These are phyloP conservation scores for Wickerhamomyces mucosus DNA, from an alignment of 805 yeast species.

Conservation along the genomic window DNA sequence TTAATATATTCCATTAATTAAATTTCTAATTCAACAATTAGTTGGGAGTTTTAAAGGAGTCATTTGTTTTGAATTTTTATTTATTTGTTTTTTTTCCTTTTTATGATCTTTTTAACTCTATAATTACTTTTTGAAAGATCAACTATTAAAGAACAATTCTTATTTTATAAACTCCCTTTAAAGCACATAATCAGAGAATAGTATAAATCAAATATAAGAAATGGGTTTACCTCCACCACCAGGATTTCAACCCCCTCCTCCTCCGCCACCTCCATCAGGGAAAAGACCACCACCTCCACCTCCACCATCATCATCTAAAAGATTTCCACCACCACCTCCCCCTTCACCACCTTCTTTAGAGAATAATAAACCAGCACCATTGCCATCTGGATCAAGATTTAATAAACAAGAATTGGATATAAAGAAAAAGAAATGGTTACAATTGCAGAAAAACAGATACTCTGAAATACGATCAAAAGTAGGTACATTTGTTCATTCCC, in stretches of 20 bases:
- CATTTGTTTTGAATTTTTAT: no score
- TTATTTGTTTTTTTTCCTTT: no score
- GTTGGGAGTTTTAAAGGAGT: no score
- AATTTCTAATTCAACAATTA: no score
- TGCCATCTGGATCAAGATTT: conserved; percentile 10
- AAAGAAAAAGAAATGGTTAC: conserved; percentile 51
- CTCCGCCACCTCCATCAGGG: conserved; percentile 18
- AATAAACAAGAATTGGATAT: conserved; percentile 25
- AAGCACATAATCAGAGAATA: no score
- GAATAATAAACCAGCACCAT: conserved; percentile 15
- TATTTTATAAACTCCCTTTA: no score
- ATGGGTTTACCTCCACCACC: conserved; percentile 32
- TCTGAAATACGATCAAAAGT: conserved; percentile 22
- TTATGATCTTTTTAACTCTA: no score
- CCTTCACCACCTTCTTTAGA: conserved; percentile 29
- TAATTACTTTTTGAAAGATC: no score
- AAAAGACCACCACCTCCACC: conserved; percentile 14
- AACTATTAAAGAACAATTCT: no score
- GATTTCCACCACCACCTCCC: conserved; percentile 20
- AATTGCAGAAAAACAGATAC: conserved; percentile 50
- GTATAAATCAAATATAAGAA: no score
- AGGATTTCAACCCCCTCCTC: conserved; percentile 20
- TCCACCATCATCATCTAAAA: conserved; percentile 17
- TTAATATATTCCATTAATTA: no score
- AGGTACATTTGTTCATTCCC: conserved; percentile 44